Percentiles rank a stretch among this genome's conserved stretches.
phyloP scores from a whole-genome alignment of 148 eudicot genomes.

The Rhododendron kiyosumense region DNA sequence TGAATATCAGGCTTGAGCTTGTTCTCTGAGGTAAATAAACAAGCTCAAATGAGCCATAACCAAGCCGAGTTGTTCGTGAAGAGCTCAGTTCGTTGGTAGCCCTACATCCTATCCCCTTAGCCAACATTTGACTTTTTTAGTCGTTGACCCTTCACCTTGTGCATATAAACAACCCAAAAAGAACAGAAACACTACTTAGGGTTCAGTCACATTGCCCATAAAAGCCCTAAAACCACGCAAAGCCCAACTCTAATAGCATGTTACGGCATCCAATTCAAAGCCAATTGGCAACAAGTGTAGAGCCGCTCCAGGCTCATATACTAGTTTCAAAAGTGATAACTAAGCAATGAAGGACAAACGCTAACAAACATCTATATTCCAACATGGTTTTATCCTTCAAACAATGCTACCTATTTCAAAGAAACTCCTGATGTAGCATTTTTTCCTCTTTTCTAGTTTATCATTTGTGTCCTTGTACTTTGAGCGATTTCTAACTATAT shows the following conservation, averaged over 20 bases:
- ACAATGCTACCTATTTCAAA: neutral
- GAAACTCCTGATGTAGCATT: neutral
- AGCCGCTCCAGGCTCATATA: neutral
- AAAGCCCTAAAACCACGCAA: neutral
- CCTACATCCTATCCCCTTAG: neutral
- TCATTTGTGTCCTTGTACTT: too few species aligned
- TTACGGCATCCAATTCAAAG: neutral
- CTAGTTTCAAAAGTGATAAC: neutral
- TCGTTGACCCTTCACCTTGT: neutral
- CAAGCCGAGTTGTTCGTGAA: neutral
- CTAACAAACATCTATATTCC: neutral
- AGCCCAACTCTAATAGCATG: neutral
- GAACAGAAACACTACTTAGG: neutral
- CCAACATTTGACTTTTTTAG: neutral
- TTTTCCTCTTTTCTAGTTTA: too few species aligned
- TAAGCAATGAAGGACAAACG: neutral
- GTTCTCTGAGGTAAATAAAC: too few species aligned
- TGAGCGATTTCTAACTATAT: too few species aligned
- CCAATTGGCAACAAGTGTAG: neutral
- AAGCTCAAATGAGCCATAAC: too few species aligned
- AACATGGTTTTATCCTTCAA: constrained; percentile 2
- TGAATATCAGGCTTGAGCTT: too few species aligned
- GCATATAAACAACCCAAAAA: neutral
- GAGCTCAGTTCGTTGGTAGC: neutral
- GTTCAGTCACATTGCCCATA: neutral